Evolutionary conservation across 148 eudicot genomes (phyloP).

Genomic region (Limonium bicolor): DNA sequence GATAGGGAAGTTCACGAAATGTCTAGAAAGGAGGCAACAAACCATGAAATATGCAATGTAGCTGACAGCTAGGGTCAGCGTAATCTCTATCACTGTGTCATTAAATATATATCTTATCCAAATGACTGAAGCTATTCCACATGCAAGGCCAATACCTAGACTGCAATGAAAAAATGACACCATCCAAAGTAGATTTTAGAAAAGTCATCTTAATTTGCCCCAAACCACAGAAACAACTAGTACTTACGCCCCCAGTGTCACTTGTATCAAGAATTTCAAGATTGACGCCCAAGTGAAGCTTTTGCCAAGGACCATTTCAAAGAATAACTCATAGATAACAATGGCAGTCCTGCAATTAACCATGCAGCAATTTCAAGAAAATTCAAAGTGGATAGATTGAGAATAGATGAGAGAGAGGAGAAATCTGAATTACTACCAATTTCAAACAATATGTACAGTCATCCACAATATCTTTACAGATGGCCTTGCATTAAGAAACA

Average conservation of each 20-base stretch:
- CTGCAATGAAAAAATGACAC: no score
- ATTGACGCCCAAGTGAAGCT: slow-evolving; percentile 46
- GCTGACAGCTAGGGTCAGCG: slow-evolving; percentile 90
- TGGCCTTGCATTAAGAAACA: no score
- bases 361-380: neutral
- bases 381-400: neutral
- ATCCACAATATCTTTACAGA: no score
- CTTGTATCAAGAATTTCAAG: slow-evolving; percentile 51
- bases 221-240: slow-evolving; percentile 6
- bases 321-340: slow-evolving; percentile 81
- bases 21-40: slow-evolving; percentile 20
- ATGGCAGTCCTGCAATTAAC: slow-evolving; percentile 67
- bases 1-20: no score
- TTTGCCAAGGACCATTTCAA: slow-evolving; percentile 58
- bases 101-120: slow-evolving; percentile 96
- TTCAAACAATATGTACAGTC: no score
- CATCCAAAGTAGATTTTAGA: no score
- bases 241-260: slow-evolving; percentile 91
- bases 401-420: no score
- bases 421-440: no score
- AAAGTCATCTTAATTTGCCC: no score
- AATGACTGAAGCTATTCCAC: slow-evolving; percentile 70
- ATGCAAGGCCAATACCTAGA: slow-evolving; percentile 83
- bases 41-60: slow-evolving; percentile 87
- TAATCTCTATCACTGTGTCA: slow-evolving; percentile 87